Percentiles rank a stretch among this genome's conserved stretches.
Conservation (phyloP, 495 filamentous ascomycete genomes). For the Platismatia glauca region DNA sequence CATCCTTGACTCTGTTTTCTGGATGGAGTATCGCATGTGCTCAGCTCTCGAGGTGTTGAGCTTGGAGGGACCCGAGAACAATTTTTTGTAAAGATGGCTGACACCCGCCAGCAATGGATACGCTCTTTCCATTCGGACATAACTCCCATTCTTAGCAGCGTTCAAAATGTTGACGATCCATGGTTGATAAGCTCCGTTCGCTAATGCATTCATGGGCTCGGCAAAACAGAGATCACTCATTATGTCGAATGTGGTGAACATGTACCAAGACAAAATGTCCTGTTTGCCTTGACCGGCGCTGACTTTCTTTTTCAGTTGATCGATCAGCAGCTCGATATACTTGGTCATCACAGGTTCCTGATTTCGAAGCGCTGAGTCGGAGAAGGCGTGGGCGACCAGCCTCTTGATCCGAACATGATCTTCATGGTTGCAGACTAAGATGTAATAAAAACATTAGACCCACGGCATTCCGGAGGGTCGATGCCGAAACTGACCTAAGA, state of each 20-base stretch:
- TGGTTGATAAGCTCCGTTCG: not conserved
- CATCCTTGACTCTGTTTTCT: not conserved
- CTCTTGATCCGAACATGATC: not conserved
- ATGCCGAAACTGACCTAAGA: not conserved
- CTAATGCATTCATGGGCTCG: not conserved
- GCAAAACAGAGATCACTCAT: not conserved
- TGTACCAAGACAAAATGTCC: not conserved
- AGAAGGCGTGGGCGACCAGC: not conserved
- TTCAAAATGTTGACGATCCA: not conserved
- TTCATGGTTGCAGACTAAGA: not conserved
- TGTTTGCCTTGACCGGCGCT: not conserved
- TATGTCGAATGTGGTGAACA: not conserved
- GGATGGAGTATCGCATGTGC: not conserved
- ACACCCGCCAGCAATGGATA: not conserved
- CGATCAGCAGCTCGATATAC: not conserved
- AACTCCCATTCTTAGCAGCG: not conserved
- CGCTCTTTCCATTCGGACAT: not conserved
- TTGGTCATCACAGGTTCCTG: not conserved
- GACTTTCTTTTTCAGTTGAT: not conserved
- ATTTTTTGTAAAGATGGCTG: too few species aligned
- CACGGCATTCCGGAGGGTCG: not conserved
- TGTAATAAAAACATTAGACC: not conserved
- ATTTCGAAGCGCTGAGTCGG: not conserved
- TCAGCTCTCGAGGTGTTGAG: not conserved
- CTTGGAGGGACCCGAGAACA: not conserved